Evolutionary conservation across 768 basidiomycete species (phyloP).

Genomic region (Boletellus sp.): DNA sequence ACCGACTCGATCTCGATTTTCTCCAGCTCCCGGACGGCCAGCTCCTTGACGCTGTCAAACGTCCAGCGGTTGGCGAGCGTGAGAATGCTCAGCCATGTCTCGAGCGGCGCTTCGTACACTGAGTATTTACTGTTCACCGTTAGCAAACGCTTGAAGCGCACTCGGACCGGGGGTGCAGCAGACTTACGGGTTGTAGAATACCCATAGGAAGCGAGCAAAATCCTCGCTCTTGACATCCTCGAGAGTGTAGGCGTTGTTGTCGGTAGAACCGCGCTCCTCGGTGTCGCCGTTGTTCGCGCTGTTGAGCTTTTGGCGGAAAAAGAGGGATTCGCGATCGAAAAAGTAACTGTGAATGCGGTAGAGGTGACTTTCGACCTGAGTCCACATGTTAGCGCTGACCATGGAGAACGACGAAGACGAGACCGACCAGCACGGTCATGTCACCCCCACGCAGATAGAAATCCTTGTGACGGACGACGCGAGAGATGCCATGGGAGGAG

Average conservation of each 20-base stretch:
- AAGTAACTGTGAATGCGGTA: slow-evolving; percentile 62
- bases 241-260: slow-evolving; percentile 43
- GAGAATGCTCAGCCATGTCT: slow-evolving; percentile 43
- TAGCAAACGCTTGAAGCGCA: not conserved
- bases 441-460: slow-evolving; percentile 62
- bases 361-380: slow-evolving; percentile 52
- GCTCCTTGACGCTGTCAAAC: slow-evolving; percentile 37
- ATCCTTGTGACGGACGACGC: slow-evolving; percentile 35
- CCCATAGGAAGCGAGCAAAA: slow-evolving; percentile 55
- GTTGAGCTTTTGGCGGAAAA: slow-evolving; percentile 39
- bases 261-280: slow-evolving; percentile 35
- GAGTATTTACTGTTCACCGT: slow-evolving; percentile 32
- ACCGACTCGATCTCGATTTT: slow-evolving; percentile 34
- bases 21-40: slow-evolving; percentile 40
- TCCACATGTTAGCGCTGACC: slow-evolving; percentile 12
- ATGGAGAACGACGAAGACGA: not conserved
- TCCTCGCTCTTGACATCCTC: slow-evolving; percentile 43
- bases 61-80: slow-evolving; percentile 38
- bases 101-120: slow-evolving; percentile 35
- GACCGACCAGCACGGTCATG: slow-evolving; percentile 51
- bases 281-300: slow-evolving; percentile 29
- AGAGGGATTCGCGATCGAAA: slow-evolving; percentile 56
- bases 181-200: slow-evolving; percentile 61
- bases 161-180: not conserved
- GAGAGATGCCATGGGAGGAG: slow-evolving; percentile 25